Conservation (phyloP, 768 basidiomycete species). For the Russula lepida region DNA sequence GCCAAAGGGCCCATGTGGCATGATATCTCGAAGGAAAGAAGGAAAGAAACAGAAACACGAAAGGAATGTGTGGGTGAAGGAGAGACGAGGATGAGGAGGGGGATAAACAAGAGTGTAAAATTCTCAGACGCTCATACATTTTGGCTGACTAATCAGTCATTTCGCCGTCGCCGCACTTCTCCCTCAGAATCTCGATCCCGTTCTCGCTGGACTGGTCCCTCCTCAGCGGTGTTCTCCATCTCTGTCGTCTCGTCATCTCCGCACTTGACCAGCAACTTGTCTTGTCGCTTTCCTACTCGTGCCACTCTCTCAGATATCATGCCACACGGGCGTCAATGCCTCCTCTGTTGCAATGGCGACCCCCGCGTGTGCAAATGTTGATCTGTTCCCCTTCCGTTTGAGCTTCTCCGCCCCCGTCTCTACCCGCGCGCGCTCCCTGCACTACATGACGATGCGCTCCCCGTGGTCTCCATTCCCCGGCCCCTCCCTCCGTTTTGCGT, state of each 20-base stretch:
- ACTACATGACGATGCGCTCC: constrained; percentile 14
- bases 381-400: constrained; percentile 5
- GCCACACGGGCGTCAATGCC: constrained; percentile 6
- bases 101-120: not conserved
- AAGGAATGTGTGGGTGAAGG: constrained; percentile 7
- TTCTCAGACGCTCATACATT: not conserved
- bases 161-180: no score
- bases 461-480: not conserved
- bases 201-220: not conserved
- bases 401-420: constrained; percentile 6
- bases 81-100: not conserved
- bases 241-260: not conserved
- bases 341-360: constrained; percentile 19
- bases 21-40: not conserved
- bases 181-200: not conserved
- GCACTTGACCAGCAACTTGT: not conserved
- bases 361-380: not conserved
- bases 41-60: not conserved
- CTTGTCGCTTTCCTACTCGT: not conserved
- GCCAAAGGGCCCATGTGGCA: not conserved
- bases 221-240: not conserved
- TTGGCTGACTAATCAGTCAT: not conserved
- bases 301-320: not conserved
- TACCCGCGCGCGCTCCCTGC: not conserved
- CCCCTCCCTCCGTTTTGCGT: not conserved